Conservation (phyloP, 495 filamentous ascomycete genomes). For the Hyphodiscus hymeniophilus region DNA sequence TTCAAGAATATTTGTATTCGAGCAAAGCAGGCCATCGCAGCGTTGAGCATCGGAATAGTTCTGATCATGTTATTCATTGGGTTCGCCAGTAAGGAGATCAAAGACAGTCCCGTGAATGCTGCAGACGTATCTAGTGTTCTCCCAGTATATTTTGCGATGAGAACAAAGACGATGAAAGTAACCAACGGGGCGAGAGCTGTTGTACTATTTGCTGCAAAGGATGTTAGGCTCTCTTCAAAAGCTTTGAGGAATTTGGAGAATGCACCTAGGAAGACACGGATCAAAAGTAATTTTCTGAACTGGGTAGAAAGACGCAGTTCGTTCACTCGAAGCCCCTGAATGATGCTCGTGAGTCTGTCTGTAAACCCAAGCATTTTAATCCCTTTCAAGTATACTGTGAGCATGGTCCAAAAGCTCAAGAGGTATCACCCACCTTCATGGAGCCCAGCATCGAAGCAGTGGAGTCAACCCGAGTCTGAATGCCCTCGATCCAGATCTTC, state of each 20-base stretch:
- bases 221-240: constrained; percentile 22
- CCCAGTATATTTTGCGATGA: constrained; percentile 9
- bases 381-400: constrained; percentile 1
- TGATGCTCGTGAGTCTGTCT: constrained; percentile 14
- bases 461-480: constrained; percentile 29
- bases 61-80: constrained; percentile 25
- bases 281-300: constrained; percentile 31
- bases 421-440: constrained; percentile 28
- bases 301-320: constrained; percentile 14
- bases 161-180: constrained; percentile 19
- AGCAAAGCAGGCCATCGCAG: constrained; percentile 27
- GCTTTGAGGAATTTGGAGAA: constrained; percentile 47
- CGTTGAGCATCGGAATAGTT: constrained; percentile 17
- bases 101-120: constrained; percentile 30
- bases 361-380: constrained; percentile 31
- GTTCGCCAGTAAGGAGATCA: constrained; percentile 26
- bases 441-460: constrained; percentile 27
- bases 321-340: constrained; percentile 13
- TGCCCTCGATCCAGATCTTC: constrained; percentile 33
- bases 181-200: constrained; percentile 21
- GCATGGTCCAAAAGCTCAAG: neutral
- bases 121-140: constrained; percentile 1
- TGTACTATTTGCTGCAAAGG: constrained; percentile 9
- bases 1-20: constrained; percentile 27
- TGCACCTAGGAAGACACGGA: constrained; percentile 12